Conservation (phyloP, 371 early-diverging fungal genomes). For the Apophysomyces sp. region DNA sequence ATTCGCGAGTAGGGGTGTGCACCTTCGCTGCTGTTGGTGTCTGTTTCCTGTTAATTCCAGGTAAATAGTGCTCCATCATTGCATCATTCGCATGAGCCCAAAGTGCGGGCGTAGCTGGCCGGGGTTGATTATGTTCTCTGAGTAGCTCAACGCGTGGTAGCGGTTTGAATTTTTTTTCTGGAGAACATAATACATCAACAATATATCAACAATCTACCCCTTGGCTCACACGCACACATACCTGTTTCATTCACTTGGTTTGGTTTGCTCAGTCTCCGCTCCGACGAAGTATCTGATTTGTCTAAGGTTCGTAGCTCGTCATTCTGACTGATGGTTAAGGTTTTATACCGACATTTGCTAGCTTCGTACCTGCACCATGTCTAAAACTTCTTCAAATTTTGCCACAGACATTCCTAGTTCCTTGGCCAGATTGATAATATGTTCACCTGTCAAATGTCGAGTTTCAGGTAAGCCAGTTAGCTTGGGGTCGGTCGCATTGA, state of each 20-base stretch:
- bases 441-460: constrained; percentile 17
- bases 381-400: constrained; percentile 8
- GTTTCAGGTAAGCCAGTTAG: constrained; percentile 7
- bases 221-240: too few relatives aligned
- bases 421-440: constrained; percentile 17
- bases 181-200: background rate
- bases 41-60: background rate
- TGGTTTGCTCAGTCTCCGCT: background rate
- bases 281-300: background rate
- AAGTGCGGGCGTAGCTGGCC: constrained; percentile 19
- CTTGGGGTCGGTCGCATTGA: constrained; percentile 7
- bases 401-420: constrained; percentile 6
- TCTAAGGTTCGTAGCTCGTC: background rate
- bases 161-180: background rate
- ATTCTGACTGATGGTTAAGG: too few relatives aligned
- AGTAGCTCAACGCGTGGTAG: background rate
- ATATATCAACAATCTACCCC: too few relatives aligned
- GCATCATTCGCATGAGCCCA: constrained; percentile 16
- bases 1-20: background rate
- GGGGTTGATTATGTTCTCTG: constrained; percentile 1
- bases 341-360: too few relatives aligned
- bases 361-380: constrained; percentile 16
- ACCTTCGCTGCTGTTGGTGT: background rate
- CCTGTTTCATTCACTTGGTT: background rate
- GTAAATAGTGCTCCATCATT: constrained; percentile 4